Conservation (phyloP, 106 monocot genomes). For the Dioscorea zingiberensis region DNA sequence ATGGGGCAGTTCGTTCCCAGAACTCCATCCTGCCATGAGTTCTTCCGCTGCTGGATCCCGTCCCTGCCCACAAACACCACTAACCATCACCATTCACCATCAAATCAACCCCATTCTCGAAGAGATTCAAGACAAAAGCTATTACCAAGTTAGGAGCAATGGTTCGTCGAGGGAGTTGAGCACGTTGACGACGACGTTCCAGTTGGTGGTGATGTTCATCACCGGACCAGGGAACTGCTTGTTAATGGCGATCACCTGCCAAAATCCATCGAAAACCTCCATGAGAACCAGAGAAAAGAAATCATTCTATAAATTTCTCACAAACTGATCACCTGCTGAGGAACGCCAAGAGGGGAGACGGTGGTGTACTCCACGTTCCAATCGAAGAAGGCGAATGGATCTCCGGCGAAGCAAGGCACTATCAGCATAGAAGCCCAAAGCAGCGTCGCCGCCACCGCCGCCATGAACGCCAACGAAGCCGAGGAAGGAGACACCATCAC, state of each 20-base stretch:
- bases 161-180: conserved; percentile 81
- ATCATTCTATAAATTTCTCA: neutral
- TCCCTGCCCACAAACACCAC: conserved; percentile 28
- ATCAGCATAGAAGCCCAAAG: conserved; percentile 14
- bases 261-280: too few relatives aligned
- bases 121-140: too few relatives aligned
- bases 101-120: too few relatives aligned
- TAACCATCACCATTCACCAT: too few relatives aligned
- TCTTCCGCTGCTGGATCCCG: conserved; percentile 71
- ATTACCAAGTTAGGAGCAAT: conserved; percentile 75
- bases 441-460: conserved; percentile 8
- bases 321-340: conserved; percentile 45
- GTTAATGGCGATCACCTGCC: conserved; percentile 75
- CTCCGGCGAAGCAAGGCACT: conserved; percentile 20
- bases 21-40: conserved; percentile 93
- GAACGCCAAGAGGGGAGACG: conserved; percentile 70
- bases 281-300: too few relatives aligned
- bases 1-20: conserved; percentile 90
- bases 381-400: conserved; percentile 67
- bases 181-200: conserved; percentile 80
- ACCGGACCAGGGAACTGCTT: conserved; percentile 78
- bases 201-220: conserved; percentile 81
- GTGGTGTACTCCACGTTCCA: conserved; percentile 79
- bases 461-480: neutral
- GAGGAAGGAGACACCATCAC: too few relatives aligned